Evolutionary conservation across 306 rosid genomes (phyloP), one percentile per base, ranked within the genome.

Genomic region (Glycine latifolia): DNA sequence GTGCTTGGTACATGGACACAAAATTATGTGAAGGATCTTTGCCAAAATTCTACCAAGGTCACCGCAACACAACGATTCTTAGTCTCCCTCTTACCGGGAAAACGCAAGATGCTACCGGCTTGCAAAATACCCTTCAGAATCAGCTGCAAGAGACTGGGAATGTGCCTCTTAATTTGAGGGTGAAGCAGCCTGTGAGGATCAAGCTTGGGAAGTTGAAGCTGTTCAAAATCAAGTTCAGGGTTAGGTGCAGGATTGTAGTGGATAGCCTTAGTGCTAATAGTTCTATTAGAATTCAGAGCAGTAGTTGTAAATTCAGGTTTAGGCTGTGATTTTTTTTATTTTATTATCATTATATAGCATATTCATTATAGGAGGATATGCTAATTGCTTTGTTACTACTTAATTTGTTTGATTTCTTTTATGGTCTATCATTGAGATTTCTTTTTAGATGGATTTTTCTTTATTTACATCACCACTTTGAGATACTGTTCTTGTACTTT

Each of bases 1-100:
- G 86, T 72, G 98, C 88, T 39, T 89, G 79, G 86, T 94, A 91
- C 81, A 41, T 15, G 8, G 90, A 75, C 55, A 90, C 87, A 6
- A 75, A 87, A 78, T 79, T 94, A 0, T 87, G 90, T 48, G 79
- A 87, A 69, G 98, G 94, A 35, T 84, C 93, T 6, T 67, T 94
- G 75, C 98, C 98, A 7, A 88, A 78, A 55, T 94, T 94, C 77
- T 94, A 94, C 50, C 97, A 94, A 56, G 98, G 98, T n/a, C 94
- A 91, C 46, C 84, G 69, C 47, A 94, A 94, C 86, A 89, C 86
- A 14, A 94, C 98, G 10, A 83, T 60, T 77, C 87, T 94, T 20
- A 62, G 81, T 35, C 80, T 91, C 16, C 74, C 86, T 6, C 46
- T 94, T 46, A 12, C 80, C 0, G 97, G 98, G 11, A 80, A 82